These are phyloP conservation scores for Phytophthora uliginosa DNA, from an alignment of 352 stramenopile genomes.

Conservation along the genomic window DNA sequence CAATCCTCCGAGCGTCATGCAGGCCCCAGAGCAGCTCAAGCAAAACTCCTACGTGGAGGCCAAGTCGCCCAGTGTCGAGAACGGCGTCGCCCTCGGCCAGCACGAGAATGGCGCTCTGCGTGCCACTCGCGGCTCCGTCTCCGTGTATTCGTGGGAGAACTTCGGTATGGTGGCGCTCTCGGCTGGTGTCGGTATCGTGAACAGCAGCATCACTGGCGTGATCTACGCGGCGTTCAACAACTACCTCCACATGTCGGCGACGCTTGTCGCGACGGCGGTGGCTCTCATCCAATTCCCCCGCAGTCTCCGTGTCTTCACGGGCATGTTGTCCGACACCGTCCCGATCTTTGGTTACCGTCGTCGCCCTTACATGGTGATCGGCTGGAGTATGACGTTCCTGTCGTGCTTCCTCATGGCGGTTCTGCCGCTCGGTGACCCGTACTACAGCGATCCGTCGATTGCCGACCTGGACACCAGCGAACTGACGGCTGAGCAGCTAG, in stretches of 20 bases:
- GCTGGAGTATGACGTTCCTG: slow-evolving; percentile 57
- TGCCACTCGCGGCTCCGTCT: slow-evolving; percentile 41
- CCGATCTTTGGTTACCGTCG: slow-evolving; percentile 85
- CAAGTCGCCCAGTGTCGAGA: slow-evolving; percentile 43
- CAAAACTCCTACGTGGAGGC: slow-evolving; percentile 36
- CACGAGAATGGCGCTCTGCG: slow-evolving; percentile 50
- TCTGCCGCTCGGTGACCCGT: slow-evolving; percentile 56
- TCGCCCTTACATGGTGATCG: slow-evolving; percentile 86
- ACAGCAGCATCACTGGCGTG: slow-evolving; percentile 54
- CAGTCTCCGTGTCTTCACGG: slow-evolving; percentile 69
- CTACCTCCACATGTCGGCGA: slow-evolving; percentile 72
- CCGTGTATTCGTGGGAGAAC: slow-evolving; percentile 53
- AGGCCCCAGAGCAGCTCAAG: slow-evolving; percentile 43
- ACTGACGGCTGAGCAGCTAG: slow-evolving; percentile 45
- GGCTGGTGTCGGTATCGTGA: slow-evolving; percentile 55
- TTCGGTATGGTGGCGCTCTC: slow-evolving; percentile 60
- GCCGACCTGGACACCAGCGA: slow-evolving; percentile 34
- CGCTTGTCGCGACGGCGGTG: slow-evolving; percentile 53
- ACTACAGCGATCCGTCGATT: slow-evolving; percentile 54
- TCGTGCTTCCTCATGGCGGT: slow-evolving; percentile 59
- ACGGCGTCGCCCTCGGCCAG: slow-evolving; percentile 11
- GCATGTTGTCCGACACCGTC: slow-evolving; percentile 79
- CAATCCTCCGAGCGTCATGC: slow-evolving; percentile 29
- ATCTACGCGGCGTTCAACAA: slow-evolving; percentile 73
- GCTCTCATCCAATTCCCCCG: slow-evolving; percentile 64